Conservation (phyloP, 2,329 filamentous ascomycete species). For the Polychaeton citri region DNA sequence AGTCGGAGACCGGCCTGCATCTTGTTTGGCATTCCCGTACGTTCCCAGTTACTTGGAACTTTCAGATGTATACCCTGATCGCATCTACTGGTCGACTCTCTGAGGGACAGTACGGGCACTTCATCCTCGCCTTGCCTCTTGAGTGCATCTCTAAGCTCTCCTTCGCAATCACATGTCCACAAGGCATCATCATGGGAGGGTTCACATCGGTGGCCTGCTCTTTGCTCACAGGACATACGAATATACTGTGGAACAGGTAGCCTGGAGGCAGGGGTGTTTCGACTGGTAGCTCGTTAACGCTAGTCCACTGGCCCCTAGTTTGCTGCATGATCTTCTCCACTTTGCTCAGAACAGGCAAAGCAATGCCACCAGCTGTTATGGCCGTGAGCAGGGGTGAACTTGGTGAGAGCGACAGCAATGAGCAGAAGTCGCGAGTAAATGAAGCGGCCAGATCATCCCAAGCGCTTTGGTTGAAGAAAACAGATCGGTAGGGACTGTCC, state of each 20-base stretch:
- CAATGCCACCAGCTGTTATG: constrained; percentile 82
- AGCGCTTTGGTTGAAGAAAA: constrained; percentile 61
- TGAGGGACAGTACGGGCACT: constrained; percentile 89
- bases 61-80: constrained; percentile 43
- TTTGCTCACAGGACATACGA: constrained; percentile 93
- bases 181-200: constrained; percentile 92
- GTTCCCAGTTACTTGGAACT: no score
- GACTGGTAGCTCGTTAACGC: constrained; percentile 70
- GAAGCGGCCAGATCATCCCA: constrained; percentile 77
- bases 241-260: constrained; percentile 82
- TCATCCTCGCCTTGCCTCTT: constrained; percentile 62
- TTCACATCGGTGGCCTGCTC: constrained; percentile 89
- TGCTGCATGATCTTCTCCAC: constrained; percentile 76
- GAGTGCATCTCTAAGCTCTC: constrained; percentile 70
- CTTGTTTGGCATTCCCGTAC: no score
- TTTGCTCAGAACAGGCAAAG: constrained; percentile 78
- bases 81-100: constrained; percentile 72
- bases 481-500: constrained; percentile 62
- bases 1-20: no score
- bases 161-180: constrained; percentile 82
- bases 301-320: constrained; percentile 90
- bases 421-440: constrained; percentile 81
- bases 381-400: constrained; percentile 89
- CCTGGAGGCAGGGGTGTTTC: constrained; percentile 52
- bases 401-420: constrained; percentile 73